Percentiles rank a stretch among this genome's conserved stretches.
These are phyloP conservation scores for Citrullus colocynthis DNA, from an alignment of 306 rosid genomes.

Conservation along the genomic window DNA sequence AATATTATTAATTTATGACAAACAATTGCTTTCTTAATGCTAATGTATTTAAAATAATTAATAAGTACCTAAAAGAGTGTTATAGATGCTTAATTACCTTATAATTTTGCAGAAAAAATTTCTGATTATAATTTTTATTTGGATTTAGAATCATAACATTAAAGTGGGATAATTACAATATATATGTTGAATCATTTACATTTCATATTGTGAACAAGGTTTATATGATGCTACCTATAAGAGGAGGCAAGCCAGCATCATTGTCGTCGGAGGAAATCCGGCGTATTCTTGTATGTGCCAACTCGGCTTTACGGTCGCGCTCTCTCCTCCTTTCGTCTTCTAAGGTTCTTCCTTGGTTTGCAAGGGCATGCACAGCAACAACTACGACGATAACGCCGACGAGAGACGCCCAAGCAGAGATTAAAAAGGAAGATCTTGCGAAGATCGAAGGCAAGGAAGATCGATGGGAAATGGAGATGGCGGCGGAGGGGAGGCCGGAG, in stretches of 20 bases:
- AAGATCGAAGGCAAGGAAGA: conserved; percentile 5
- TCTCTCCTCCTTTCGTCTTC: conserved; percentile 23
- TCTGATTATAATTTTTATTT: too few species aligned
- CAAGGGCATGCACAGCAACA: conserved; percentile 21
- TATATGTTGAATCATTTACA: background rate
- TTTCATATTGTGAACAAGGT: background rate
- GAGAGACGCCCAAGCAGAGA: background rate
- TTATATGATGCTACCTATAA: conserved; percentile 64
- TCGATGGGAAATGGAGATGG: conserved; percentile 22
- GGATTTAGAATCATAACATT: background rate
- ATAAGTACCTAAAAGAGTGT: too few species aligned
- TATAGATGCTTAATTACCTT: too few species aligned
- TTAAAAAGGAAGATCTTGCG: background rate
- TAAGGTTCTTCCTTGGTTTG: conserved; percentile 42
- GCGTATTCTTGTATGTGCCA: conserved; percentile 18
- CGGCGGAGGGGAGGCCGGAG: conserved; percentile 38
- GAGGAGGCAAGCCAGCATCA: conserved; percentile 47
- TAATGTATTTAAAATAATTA: too few species aligned
- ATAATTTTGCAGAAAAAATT: too few species aligned
- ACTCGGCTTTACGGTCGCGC: conserved; percentile 27
- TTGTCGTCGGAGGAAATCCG: conserved; percentile 41
- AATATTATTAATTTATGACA: too few species aligned
- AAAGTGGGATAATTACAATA: background rate
- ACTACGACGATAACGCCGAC: background rate
- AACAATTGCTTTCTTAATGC: too few species aligned